phyloP scores from a whole-genome alignment of 2,329 filamentous ascomycete species.

The Cytospora piceae region DNA sequence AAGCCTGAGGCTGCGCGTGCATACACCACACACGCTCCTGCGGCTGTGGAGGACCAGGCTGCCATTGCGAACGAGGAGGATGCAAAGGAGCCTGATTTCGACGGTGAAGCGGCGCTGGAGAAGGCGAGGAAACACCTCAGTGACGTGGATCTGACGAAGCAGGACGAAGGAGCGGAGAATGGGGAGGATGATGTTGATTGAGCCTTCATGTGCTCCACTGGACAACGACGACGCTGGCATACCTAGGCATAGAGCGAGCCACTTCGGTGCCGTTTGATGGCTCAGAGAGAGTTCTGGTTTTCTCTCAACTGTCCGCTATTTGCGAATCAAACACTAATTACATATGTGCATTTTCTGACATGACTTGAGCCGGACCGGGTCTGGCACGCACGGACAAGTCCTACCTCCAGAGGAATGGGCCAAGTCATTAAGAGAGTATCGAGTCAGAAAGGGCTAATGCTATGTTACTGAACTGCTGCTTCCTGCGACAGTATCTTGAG shows the following conservation, averaged over 20 bases:
- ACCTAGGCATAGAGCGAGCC: background rate
- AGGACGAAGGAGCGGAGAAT: constrained; percentile 31
- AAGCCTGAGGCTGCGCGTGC: constrained; percentile 47
- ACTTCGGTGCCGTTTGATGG: background rate
- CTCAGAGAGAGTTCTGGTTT: too few species aligned
- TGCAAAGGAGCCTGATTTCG: constrained; percentile 32
- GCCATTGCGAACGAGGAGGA: constrained; percentile 34
- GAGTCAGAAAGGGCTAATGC: too few species aligned
- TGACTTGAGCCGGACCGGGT: too few species aligned
- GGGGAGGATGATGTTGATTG: constrained; percentile 34
- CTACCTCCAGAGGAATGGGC: too few species aligned
- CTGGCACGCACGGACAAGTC: too few species aligned
- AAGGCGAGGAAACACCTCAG: constrained; percentile 45
- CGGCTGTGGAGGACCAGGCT: constrained; percentile 39
- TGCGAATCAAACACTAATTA: too few species aligned
- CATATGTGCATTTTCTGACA: too few species aligned
- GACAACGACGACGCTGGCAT: background rate
- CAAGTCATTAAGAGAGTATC: too few species aligned
- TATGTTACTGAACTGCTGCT: too few species aligned
- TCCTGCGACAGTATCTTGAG: too few species aligned
- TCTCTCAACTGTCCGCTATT: too few species aligned
- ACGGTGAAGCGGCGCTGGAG: constrained; percentile 44
- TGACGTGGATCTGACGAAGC: constrained; percentile 33
- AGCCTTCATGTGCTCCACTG: background rate
- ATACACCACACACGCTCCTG: constrained; percentile 31